Evolutionary conservation across 2,329 filamentous ascomycete genomes (phyloP).

Genomic region (Aspergillus neotritici): DNA sequence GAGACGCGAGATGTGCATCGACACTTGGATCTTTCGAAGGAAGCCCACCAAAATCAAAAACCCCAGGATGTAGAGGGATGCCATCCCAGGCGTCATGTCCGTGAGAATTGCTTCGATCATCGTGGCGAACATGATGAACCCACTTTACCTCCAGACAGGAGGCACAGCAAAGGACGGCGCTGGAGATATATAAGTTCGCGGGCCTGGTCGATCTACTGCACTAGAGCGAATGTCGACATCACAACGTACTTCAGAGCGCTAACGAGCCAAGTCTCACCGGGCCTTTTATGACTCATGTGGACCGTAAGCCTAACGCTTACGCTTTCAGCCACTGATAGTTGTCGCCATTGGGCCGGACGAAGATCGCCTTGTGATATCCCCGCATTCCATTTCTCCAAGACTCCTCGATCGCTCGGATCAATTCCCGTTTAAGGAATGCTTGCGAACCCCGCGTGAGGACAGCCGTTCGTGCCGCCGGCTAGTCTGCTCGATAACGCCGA

Average conservation of each 20-base stretch:
- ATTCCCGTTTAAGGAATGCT: slow-evolving; percentile 12
- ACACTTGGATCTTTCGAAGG: slow-evolving; percentile 25
- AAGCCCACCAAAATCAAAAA: slow-evolving; percentile 36
- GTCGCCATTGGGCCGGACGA: not conserved
- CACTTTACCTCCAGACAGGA: no score
- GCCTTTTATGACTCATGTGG: no score
- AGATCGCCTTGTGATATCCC: not conserved
- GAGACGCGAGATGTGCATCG: slow-evolving; percentile 26
- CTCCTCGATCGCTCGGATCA: not conserved
- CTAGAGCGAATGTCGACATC: no score
- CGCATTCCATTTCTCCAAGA: not conserved
- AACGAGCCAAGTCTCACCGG: no score
- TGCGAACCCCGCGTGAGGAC: slow-evolving; percentile 16
- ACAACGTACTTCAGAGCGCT: no score
- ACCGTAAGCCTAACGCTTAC: not conserved
- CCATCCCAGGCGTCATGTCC: slow-evolving; percentile 40
- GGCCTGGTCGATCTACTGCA: no score
- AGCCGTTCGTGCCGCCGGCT: no score
- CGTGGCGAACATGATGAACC: slow-evolving; percentile 33
- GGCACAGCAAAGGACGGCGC: no score
- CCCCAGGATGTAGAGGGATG: slow-evolving; percentile 35
- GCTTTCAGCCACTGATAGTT: no score
- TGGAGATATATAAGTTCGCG: no score
- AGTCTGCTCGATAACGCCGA: no score
- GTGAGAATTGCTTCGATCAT: slow-evolving; percentile 47